Percentiles rank a stretch among this genome's conserved stretches.
These are phyloP conservation scores for Scutellaria barbata DNA, from an alignment of 257 asterid genomes.

Conservation along the genomic window DNA sequence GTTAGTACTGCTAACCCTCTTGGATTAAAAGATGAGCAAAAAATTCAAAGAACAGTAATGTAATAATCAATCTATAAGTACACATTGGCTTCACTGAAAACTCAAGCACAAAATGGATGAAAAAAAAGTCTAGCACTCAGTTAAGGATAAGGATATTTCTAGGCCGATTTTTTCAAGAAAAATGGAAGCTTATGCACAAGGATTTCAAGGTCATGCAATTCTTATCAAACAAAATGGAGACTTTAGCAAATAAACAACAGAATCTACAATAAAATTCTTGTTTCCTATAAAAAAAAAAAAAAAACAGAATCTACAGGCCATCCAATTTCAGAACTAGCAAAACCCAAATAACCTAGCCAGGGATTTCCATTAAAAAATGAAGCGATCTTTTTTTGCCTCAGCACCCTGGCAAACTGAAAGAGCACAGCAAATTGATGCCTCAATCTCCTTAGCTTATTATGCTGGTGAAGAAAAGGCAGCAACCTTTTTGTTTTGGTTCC, in stretches of 20 bases:
- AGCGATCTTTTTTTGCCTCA: background rate
- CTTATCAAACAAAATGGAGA: background rate
- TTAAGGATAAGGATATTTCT: background rate
- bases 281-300: background rate
- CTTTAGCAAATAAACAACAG: constrained; percentile 10
- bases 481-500: background rate
- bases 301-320: constrained; percentile 8
- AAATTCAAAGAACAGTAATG: background rate
- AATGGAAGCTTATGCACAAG: constrained; percentile 3
- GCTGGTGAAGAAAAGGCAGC: background rate
- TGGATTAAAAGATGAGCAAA: background rate
- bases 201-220: background rate
- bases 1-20: background rate
- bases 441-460: background rate
- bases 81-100: constrained; percentile 5
- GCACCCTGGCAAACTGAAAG: background rate
- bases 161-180: background rate
- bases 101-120: background rate
- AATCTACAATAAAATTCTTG: background rate
- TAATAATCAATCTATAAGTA: background rate
- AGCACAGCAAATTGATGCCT: background rate
- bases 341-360: background rate
- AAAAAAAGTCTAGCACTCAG: constrained; percentile 13
- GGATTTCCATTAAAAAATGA: background rate
- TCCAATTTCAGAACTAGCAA: constrained; percentile 16